Base-by-base conservation (phyloP, 2,329 filamentous ascomycete genomes). In the Penicillium freii region DNA sequence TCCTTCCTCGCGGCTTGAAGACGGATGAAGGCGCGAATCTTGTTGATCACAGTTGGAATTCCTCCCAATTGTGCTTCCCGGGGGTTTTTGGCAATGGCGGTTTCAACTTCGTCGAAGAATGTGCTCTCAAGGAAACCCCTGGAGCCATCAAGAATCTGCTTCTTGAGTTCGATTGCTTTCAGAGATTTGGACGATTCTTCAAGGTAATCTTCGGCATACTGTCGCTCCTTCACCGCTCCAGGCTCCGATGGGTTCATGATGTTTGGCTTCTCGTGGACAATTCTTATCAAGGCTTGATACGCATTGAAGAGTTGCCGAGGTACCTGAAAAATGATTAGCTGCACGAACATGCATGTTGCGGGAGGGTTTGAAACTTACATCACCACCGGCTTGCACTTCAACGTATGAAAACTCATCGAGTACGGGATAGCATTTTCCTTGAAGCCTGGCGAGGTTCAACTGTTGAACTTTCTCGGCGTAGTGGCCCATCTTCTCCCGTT, bases 11-110 rank as follows among this genome's bases (percentile, higher is more conserved):
- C 83, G 42, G 87, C 84, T 59, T 90, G 87, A 57, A 97, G 82
- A 48, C 92, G 87, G 65, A 99, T 91, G 70, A 93, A 99, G 8
- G 91, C 94, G 69, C 91, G 91, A 69, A 97, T 88, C 77, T 96
- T 96, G 80, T 90, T 96, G 63, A 92, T 83, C 23, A 91, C 85
- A 54, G 92, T 91, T 1, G 94, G 94, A 40, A 92, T 85, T 62
- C 94, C 94, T 58, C 94, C 94, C 42, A 96, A 83, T 70, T 90
- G 90, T 31, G 94, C 93, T 71, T 97, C 92, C 54, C 88, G 86
- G 2, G 92, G 92, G 71, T 94, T 91, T 73, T 89, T 95, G 39
- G 84, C 82, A 59, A 99, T 88, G 40, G 89, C 80, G 10, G 80
- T 82, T 70, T 96, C 90, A 38, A 97, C 82, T 64, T 93, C 87